Evolutionary conservation across 2,329 filamentous ascomycete species (phyloP), one percentile per base, ranked within the genome.

Genomic region (Amphichorda felina): DNA sequence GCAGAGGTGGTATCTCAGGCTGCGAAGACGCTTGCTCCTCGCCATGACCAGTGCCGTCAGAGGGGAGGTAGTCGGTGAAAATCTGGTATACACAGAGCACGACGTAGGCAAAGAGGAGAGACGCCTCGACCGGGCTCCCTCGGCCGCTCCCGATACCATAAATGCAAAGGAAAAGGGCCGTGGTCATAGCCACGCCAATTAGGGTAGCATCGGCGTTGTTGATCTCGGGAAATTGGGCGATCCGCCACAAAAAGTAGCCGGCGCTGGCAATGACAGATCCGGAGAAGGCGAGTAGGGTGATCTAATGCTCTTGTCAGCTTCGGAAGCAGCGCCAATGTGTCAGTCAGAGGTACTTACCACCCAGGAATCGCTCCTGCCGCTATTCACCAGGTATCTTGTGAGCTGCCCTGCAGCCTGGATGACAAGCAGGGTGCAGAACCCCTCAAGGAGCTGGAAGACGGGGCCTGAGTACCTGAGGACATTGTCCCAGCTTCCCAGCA

Each of bases 1-100:
- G 91, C 30, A 98, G 69, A n/a, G 91, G 91, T 27, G 91, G 91
- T 41, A 96, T 91, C 18, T 94, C 88, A n/a, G 83, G 78, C 40
- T 93, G 82, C 11, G 72, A 51, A 3, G 61, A 54, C 22, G 63
- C 59, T 34, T 66, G 56, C 40, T 61, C 60, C 32, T 69, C 69
- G 4, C 67, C 59, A 3, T 66, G 61, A 17, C 33, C 25, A 22
- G 70, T 64, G 19, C 71, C 65, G n/a, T 72, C 76, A 4, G 83
- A 88, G 3, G 91, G 87, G 46, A 89, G 76, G 60, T 96, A 96
- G 60, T 98, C 91, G 49, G 91, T 98, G 59, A 96, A 96, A 57
- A 96, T 96, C 59, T 98, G 91, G 63, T 96, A 98, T 52, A 96
- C 83, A 64, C 89, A 96, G 42, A 98, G 79, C n/a, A 94, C 91